phyloP scores from a whole-genome alignment of 257 asterid genomes.

The Eucommia ulmoides region DNA sequence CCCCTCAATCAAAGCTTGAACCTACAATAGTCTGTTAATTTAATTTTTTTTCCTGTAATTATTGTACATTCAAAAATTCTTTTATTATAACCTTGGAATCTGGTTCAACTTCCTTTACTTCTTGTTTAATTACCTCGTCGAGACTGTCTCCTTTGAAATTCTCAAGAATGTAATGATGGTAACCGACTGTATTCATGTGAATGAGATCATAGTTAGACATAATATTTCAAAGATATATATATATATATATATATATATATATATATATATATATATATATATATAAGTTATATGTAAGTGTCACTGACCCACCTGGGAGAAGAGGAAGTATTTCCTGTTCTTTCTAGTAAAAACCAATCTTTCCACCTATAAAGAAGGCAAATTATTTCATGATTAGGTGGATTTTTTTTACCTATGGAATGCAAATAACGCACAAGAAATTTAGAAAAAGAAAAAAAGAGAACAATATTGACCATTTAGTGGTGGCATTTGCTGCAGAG shows the following conservation, averaged over 20 bases:
- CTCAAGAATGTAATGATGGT: slow-evolving; percentile 58
- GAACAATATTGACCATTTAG: slow-evolving; percentile 39
- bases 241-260: neutral
- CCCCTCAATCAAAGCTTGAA: too few species aligned
- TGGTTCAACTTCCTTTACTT: too few species aligned
- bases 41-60: too few species aligned
- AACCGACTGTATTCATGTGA: slow-evolving; percentile 45
- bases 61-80: too few species aligned
- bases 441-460: neutral
- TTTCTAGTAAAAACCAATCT: slow-evolving; percentile 86
- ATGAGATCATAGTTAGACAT: neutral
- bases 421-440: neutral
- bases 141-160: slow-evolving; percentile 41
- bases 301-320: slow-evolving; percentile 47
- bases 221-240: neutral
- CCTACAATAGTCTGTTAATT: too few species aligned
- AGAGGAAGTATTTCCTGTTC: slow-evolving; percentile 91
- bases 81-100: too few species aligned
- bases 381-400: too few species aligned
- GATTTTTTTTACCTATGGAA: neutral
- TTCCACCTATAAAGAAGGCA: slow-evolving; percentile 47
- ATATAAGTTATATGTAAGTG: neutral
- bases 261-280: neutral
- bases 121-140: too few species aligned
- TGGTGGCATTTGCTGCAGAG: slow-evolving; percentile 55